phyloP scores from a whole-genome alignment of 805 yeast species.

The Metschnikowia anglica region DNA sequence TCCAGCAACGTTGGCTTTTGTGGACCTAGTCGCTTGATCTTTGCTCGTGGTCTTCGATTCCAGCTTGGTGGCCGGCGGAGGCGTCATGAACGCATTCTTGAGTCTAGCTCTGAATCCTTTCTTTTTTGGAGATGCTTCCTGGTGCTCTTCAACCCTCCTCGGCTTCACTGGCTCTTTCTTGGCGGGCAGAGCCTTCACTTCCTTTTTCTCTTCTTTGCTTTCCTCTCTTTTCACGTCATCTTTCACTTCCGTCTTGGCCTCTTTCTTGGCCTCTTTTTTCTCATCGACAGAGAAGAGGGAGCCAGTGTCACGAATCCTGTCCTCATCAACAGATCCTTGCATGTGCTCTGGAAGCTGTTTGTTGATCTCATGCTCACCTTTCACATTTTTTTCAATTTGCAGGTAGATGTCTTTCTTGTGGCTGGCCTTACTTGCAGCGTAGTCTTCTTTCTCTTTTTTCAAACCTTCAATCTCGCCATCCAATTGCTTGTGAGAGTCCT shows the following conservation, averaged over 20 bases:
- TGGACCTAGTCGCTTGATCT: not conserved
- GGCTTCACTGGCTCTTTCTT: conserved; percentile 2
- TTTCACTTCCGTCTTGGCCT: conserved; percentile 6
- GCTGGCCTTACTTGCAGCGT: conserved; percentile 34
- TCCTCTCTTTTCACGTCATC: not conserved
- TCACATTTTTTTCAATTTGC: conserved; percentile 37
- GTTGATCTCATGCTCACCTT: conserved; percentile 49
- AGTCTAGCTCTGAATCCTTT: conserved; percentile 20
- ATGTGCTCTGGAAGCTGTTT: conserved; percentile 54
- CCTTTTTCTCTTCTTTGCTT: conserved; percentile 1
- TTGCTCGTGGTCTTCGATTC: conserved; percentile 5
- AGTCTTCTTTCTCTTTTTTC: conserved; percentile 39
- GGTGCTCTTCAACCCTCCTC: conserved; percentile 1
- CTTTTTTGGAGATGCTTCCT: conserved; percentile 9
- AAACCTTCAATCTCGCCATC: conserved; percentile 44
- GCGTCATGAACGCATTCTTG: conserved; percentile 13
- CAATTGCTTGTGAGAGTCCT: conserved; percentile 34
- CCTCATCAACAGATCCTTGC: conserved; percentile 36
- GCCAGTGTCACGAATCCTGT: conserved; percentile 37
- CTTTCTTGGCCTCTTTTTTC: conserved; percentile 11
- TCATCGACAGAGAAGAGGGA: conserved; percentile 39
- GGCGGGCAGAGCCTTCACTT: conserved; percentile 4
- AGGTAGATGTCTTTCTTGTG: conserved; percentile 35
- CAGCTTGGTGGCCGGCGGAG: not conserved
- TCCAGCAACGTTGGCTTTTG: conserved; percentile 5